Base-by-base conservation (phyloP, 2,329 filamentous ascomycete genomes). In the Cladophialophora psammophila region DNA sequence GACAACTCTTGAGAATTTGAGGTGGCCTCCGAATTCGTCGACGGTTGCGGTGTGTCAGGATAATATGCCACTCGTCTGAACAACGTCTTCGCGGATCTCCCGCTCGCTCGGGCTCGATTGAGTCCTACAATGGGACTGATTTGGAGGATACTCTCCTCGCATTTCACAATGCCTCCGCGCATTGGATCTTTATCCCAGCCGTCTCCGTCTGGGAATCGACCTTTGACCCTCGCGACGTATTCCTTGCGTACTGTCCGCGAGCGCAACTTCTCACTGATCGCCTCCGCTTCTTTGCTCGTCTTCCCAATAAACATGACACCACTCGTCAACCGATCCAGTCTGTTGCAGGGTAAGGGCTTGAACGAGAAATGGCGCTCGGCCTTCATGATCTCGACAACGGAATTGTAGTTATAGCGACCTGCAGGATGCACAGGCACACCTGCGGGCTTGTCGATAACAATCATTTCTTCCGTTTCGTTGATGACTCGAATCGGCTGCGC, bases 291-390 rank as follows among this genome's bases (percentile, higher is more conserved):
- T 74, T 88, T 87, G 42, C 89, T 85, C 70, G 92, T 89, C 80
- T 99, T 99, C 34, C 91, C 95, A 73, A 99, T 89, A 78, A 99
- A 99, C 94, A 99, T 98, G 76, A 99, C 91, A 57, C 95, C 95
- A 73, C 93, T 97, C 0, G 95, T 99, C 74, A 99, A 82, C 60
- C 95, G 86, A 77, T 99, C 95, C 34, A 99, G 87, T n/a, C 95
- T 86, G 75, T 99, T 97, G 81, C 94, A 98, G 0, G 95, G 88
- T 63, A 88, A 78, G 0, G 88, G 88, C 65, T 88, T 84, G 78
- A 84, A 90, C 12, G 80, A 78, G 62, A 83, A 79, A 35, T 84
- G 83, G 42, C 87, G 80, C 75, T 97, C 91, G 2, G 91, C 87
- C 72, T 91, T 90, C 87, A 99, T 90, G 72, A 99, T 97, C 82